These are phyloP conservation scores for Neotropicomus parvogracilis DNA, from an alignment of 1,284 basidiomycete species.

Conservation along the genomic window DNA sequence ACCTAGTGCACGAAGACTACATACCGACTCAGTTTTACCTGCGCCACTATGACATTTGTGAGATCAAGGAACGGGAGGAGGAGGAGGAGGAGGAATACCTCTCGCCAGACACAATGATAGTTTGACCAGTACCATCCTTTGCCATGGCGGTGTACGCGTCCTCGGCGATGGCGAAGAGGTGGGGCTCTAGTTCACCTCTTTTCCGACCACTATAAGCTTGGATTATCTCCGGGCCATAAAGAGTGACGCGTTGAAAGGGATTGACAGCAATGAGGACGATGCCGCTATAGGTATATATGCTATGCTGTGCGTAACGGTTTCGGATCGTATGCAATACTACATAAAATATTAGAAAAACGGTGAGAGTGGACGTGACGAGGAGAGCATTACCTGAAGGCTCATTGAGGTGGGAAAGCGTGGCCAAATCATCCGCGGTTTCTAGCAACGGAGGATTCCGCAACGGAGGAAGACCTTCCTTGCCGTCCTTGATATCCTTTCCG, in stretches of 20 bases:
- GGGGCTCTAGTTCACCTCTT: conserved; percentile 95
- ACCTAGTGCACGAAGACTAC: conserved; percentile 24
- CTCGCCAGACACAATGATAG: conserved; percentile 98
- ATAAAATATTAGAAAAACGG: conserved; percentile 2
- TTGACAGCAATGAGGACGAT: conserved; percentile 98
- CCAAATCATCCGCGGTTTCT: conserved; percentile 96
- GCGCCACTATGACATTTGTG: conserved; percentile 69
- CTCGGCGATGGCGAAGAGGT: conserved; percentile 98
- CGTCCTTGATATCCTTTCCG: conserved; percentile 71
- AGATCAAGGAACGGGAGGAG: conserved; percentile 13
- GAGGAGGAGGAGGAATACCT: conserved; percentile 52
- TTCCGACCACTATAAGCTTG: conserved; percentile 93
- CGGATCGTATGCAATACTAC: conserved; percentile 94
- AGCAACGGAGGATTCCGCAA: conserved; percentile 94
- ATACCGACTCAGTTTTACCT: conserved; percentile 96
- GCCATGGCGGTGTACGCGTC: conserved; percentile 99
- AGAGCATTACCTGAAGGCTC: conserved; percentile 83
- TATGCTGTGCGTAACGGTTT: conserved; percentile 94
- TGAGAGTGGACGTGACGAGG: not conserved
- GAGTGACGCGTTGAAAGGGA: conserved; percentile 91
- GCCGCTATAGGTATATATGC: conserved; percentile 98
- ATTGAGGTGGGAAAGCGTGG: conserved; percentile 96
- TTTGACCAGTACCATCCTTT: conserved; percentile 92
- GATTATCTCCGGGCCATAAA: conserved; percentile 95
- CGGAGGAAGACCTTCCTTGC: conserved; percentile 78